Evolutionary conservation across 1,284 basidiomycete species (phyloP).

Genomic region (Trichosporon sp.): DNA sequence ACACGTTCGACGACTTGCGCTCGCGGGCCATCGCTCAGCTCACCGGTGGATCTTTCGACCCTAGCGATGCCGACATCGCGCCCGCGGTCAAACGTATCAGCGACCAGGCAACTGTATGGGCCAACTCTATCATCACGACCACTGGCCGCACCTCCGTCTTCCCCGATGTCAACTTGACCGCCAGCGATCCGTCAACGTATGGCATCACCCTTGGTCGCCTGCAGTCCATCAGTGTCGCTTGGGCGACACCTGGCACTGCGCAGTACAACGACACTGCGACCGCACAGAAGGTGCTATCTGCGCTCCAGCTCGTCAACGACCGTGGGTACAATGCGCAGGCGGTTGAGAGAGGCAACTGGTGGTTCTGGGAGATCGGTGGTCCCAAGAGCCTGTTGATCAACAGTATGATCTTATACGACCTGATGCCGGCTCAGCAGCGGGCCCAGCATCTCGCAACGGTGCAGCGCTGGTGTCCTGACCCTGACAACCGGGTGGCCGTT

Average conservation of each 20-base stretch:
- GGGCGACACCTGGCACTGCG: not conserved
- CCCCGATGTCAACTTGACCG: not conserved
- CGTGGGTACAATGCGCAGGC: not conserved
- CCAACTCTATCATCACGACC: too few relatives aligned
- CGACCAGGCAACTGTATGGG: too few relatives aligned
- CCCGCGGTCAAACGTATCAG: too few relatives aligned
- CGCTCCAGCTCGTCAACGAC: not conserved
- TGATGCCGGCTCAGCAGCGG: not conserved
- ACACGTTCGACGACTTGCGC: too few relatives aligned
- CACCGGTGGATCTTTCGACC: too few relatives aligned
- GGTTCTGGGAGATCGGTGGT: slow-evolving; percentile 3
- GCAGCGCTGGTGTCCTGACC: not conserved
- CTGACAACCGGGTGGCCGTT: not conserved
- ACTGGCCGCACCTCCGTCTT: not conserved
- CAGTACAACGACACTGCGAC: not conserved
- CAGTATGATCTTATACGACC: too few relatives aligned
- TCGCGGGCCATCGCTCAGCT: too few relatives aligned
- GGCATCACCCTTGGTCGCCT: not conserved
- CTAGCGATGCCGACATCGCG: too few relatives aligned
- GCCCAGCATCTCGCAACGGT: not conserved
- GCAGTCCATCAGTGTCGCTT: not conserved
- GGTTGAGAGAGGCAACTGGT: not conserved
- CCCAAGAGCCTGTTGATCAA: not conserved
- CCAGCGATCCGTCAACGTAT: not conserved
- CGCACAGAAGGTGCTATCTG: not conserved